These are phyloP conservation scores for Sisymbrium irio DNA, from an alignment of 345 rosid species.

Conservation along the genomic window DNA sequence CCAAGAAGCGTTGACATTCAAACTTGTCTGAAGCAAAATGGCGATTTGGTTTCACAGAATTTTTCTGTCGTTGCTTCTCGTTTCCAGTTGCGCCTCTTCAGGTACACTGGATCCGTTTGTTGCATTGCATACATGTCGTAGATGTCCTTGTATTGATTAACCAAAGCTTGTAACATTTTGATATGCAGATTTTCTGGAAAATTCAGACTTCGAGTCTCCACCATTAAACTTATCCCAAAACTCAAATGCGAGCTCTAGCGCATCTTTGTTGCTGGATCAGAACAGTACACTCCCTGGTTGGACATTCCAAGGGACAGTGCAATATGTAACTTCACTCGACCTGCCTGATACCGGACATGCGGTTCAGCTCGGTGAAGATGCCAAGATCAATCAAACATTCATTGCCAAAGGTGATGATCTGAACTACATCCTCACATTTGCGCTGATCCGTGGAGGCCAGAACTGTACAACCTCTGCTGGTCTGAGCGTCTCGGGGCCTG, in stretches of 20 bases:
- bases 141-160: background rate
- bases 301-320: slow-evolving; percentile 49
- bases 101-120: slow-evolving; percentile 33
- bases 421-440: slow-evolving; percentile 48
- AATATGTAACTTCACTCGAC: slow-evolving; percentile 40
- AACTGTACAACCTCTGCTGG: slow-evolving; percentile 42
- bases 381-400: slow-evolving; percentile 56
- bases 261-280: slow-evolving; percentile 32
- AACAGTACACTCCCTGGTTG: slow-evolving; percentile 56
- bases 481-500: slow-evolving; percentile 46
- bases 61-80: slow-evolving; percentile 26
- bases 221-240: slow-evolving; percentile 35
- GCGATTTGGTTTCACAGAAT: slow-evolving; percentile 23
- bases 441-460: slow-evolving; percentile 35
- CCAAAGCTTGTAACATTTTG: background rate
- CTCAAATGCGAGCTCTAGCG: slow-evolving; percentile 22
- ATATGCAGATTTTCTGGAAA: slow-evolving; percentile 46
- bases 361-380: slow-evolving; percentile 54
- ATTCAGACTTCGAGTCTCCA: slow-evolving; percentile 57
- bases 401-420: slow-evolving; percentile 31
- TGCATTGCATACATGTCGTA: background rate
- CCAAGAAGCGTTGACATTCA: slow-evolving; percentile 27
- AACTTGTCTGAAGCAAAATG: slow-evolving; percentile 28
- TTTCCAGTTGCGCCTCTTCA: slow-evolving; percentile 38
- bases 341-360: slow-evolving; percentile 50